Evolutionary conservation across 2,329 filamentous ascomycete genomes (phyloP).

Genomic region (Alternaria metachromatica): DNA sequence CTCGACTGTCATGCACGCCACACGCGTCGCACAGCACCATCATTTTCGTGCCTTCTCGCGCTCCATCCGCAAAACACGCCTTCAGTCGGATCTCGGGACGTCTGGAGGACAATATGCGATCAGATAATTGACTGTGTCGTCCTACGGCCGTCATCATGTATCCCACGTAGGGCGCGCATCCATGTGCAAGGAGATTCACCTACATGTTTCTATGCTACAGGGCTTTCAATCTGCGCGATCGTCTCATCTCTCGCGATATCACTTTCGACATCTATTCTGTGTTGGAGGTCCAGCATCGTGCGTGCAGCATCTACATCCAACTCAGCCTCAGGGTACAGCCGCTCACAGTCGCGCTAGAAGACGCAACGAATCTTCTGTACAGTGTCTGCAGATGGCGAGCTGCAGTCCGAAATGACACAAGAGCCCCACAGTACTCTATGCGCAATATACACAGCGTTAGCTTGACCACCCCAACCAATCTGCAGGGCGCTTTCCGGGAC

Average conservation of each 20-base stretch:
- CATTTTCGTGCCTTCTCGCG: neutral
- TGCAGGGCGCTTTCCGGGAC: neutral
- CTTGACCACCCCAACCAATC: conserved; percentile 9
- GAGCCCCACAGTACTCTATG: conserved; percentile 5
- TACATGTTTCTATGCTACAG: neutral
- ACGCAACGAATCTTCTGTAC: conserved; percentile 22
- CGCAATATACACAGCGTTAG: conserved; percentile 16
- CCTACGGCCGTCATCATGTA: neutral
- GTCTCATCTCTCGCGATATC: neutral
- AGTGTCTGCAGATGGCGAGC: conserved; percentile 11
- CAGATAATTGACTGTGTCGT: too few species aligned
- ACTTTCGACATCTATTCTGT: neutral
- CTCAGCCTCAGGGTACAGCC: conserved; percentile 20
- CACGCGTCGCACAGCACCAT: neutral
- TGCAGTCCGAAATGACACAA: conserved; percentile 12
- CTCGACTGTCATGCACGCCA: neutral
- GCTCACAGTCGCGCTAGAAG: conserved; percentile 19
- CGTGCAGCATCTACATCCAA: neutral
- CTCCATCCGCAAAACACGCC: neutral
- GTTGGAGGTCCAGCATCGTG: neutral
- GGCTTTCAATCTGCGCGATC: neutral
- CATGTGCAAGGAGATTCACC: neutral
- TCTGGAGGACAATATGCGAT: neutral
- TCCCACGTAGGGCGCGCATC: neutral
- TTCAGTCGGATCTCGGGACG: neutral